Evolutionary conservation across 139 green algal genomes (phyloP).

Genomic region (Coelastrella sp.): DNA sequence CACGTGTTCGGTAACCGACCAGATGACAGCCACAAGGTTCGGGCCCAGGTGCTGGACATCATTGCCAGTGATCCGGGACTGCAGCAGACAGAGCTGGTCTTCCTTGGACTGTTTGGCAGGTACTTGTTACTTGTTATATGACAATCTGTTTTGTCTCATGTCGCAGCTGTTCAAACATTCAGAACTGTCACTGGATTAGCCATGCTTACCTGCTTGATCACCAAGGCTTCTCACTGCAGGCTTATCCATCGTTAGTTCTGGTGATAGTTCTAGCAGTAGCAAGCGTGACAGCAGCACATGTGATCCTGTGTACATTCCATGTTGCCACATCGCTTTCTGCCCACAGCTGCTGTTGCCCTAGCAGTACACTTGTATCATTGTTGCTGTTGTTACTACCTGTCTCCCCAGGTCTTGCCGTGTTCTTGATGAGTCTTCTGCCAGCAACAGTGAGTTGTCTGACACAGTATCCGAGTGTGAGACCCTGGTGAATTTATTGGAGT

Average conservation of each 20-base stretch:
- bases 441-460: conserved; percentile 68
- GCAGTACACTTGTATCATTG: too few species aligned
- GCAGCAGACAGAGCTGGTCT: conserved; percentile 87
- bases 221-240: too few species aligned
- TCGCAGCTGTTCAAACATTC: too few species aligned
- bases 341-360: too few species aligned
- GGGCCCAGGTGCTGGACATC: conserved; percentile 79
- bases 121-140: not conserved
- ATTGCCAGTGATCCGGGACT: conserved; percentile 87
- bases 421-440: conserved; percentile 57
- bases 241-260: too few species aligned
- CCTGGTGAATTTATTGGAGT: conserved; percentile 79
- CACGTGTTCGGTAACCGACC: conserved; percentile 90
- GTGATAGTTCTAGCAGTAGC: too few species aligned
- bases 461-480: conserved; percentile 58
- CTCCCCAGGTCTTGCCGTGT: conserved; percentile 68
- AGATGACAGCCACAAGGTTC: conserved; percentile 81
- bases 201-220: too few species aligned
- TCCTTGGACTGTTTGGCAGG: conserved; percentile 89
- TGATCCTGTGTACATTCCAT: too few species aligned
- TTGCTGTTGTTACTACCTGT: too few species aligned
- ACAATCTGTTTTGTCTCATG: not conserved
- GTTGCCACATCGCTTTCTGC: too few species aligned
- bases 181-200: too few species aligned
- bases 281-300: too few species aligned